Evolutionary conservation across 2,329 filamentous ascomycete species (phyloP).

Genomic region (Hymenoscyphus albidus): DNA sequence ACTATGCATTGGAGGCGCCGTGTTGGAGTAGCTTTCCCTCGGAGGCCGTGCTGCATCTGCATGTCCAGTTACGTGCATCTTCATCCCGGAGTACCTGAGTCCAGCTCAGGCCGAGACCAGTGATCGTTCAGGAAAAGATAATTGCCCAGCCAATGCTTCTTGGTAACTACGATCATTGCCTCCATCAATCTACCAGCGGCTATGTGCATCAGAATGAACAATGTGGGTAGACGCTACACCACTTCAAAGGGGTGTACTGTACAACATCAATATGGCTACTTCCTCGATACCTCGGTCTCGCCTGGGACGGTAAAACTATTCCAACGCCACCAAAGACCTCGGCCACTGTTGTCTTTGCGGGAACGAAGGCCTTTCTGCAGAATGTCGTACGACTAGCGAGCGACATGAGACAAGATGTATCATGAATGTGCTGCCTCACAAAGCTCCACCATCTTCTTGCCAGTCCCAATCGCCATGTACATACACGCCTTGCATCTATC

Average conservation of each 20-base stretch:
- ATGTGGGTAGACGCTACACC: background rate
- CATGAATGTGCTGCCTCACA: background rate
- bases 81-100: slow-evolving; percentile 1
- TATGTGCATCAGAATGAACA: background rate
- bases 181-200: background rate
- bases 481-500: background rate
- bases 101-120: background rate
- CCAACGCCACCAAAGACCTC: background rate
- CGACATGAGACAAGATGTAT: background rate
- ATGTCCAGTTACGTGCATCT: background rate
- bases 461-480: background rate
- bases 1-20: background rate
- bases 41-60: background rate
- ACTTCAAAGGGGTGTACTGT: background rate
- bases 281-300: background rate
- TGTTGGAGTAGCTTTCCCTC: background rate
- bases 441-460: background rate
- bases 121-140: background rate
- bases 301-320: background rate
- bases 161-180: background rate
- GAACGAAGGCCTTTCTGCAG: background rate
- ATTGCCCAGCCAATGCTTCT: background rate
- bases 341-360: background rate
- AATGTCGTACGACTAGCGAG: background rate
- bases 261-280: background rate